phyloP scores from a whole-genome alignment of 106 monocot genomes.

The Dendrobium huoshanense region DNA sequence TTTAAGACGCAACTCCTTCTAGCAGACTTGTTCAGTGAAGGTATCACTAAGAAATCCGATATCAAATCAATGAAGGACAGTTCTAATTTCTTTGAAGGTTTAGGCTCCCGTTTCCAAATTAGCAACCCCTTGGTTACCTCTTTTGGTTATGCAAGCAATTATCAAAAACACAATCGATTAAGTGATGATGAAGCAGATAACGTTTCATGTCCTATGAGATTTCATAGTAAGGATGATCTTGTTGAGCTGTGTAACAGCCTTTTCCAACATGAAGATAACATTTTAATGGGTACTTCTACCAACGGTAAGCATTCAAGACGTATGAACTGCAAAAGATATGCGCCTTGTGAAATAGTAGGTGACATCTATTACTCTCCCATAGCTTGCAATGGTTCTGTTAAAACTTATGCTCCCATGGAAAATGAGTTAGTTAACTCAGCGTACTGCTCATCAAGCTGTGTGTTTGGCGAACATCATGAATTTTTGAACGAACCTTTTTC shows the following conservation, averaged over 20 bases:
- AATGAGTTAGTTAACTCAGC: slow-evolving; percentile 8
- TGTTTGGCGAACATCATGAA: slow-evolving; percentile 9
- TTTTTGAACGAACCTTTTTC: not conserved
- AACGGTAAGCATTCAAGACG: slow-evolving; percentile 8
- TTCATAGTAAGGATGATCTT: slow-evolving; percentile 8
- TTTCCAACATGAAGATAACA: slow-evolving; percentile 2
- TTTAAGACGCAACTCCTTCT: slow-evolving; percentile 6
- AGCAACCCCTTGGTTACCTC: slow-evolving; percentile 11
- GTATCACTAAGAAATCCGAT: slow-evolving; percentile 7
- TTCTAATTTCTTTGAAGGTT: slow-evolving; percentile 15
- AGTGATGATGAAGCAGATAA: not conserved
- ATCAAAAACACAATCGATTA: slow-evolving; percentile 18
- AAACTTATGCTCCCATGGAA: slow-evolving; percentile 18
- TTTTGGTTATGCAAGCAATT: slow-evolving; percentile 18
- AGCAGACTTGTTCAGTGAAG: slow-evolving; percentile 12
- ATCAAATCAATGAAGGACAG: slow-evolving; percentile 15
- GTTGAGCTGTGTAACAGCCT: slow-evolving; percentile 6
- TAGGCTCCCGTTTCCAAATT: not conserved
- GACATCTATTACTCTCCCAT: slow-evolving; percentile 13
- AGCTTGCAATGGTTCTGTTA: slow-evolving; percentile 5
- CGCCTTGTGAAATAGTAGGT: slow-evolving; percentile 6
- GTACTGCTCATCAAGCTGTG: slow-evolving; percentile 12
- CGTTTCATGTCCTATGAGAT: slow-evolving; percentile 24
- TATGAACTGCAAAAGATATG: slow-evolving; percentile 7
- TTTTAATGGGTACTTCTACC: slow-evolving; percentile 8